phyloP scores from a whole-genome alignment of 2,329 filamentous ascomycete genomes.

The Ascosphaera apis region DNA sequence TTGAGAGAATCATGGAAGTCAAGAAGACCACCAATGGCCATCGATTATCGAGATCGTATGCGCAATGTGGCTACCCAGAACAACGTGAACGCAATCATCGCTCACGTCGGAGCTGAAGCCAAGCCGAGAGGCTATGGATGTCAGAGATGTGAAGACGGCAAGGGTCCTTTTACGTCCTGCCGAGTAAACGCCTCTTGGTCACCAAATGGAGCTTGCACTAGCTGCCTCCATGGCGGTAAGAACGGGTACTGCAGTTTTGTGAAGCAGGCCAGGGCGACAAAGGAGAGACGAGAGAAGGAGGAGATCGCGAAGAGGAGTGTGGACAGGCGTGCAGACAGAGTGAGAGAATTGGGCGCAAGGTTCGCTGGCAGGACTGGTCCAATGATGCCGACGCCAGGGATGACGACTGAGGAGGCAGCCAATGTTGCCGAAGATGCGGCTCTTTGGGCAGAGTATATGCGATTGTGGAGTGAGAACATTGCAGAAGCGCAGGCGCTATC shows the following conservation, averaged over 20 bases:
- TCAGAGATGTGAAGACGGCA: neutral
- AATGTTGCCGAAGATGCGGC: neutral
- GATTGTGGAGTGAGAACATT: neutral
- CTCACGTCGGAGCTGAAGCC: neutral
- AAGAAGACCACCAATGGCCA: neutral
- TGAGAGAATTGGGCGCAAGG: neutral
- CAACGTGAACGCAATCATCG: neutral
- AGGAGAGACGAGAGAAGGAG: neutral
- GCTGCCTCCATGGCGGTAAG: neutral
- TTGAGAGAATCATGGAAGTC: neutral
- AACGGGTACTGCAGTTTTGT: neutral
- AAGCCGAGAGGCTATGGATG: neutral
- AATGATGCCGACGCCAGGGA: neutral
- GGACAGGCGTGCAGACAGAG: neutral
- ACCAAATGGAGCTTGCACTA: neutral
- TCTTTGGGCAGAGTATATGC: neutral
- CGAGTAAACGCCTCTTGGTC: neutral
- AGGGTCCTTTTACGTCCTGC: neutral
- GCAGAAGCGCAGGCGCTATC: neutral
- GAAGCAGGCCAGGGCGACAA: neutral
- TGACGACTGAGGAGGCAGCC: neutral
- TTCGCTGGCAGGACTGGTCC: neutral
- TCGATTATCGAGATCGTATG: neutral
- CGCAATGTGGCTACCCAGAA: neutral
- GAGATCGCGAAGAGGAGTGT: no score